These are phyloP conservation scores for Lodderomyces jiufengensis DNA, from an alignment of 1,139 yeast genomes.

Conservation along the genomic window DNA sequence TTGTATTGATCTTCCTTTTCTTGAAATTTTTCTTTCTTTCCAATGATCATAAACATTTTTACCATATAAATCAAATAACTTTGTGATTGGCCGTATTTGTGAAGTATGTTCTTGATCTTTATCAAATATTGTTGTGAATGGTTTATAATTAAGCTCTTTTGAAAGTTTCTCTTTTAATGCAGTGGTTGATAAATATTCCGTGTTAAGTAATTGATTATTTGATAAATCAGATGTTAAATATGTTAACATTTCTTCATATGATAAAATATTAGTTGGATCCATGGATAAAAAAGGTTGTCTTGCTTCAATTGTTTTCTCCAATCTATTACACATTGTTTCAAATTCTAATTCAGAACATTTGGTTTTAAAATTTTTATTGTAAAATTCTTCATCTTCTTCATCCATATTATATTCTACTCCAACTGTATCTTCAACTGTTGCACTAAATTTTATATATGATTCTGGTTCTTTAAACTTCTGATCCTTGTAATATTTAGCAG, in stretches of 20 bases:
- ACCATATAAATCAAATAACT: conserved; percentile 64
- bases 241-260: conserved; percentile 64
- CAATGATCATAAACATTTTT: conserved; percentile 73
- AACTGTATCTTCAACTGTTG: conserved; percentile 90
- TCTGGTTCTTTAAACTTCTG: conserved; percentile 65
- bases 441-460: conserved; percentile 81
- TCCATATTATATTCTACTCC: conserved; percentile 91
- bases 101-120: conserved; percentile 26
- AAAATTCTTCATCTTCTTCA: conserved; percentile 75
- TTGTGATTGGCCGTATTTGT: conserved; percentile 44
- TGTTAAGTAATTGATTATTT: conserved; percentile 28
- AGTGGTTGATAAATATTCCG: conserved; percentile 36
- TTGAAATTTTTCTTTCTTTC: conserved; percentile 66
- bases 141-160: conserved; percentile 37
- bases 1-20: conserved; percentile 67
- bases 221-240: conserved; percentile 29
- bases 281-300: conserved; percentile 85
- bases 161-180: conserved; percentile 38
- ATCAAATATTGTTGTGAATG: conserved; percentile 50
- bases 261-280: conserved; percentile 74
- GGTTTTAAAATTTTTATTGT: conserved; percentile 25
- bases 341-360: conserved; percentile 76
- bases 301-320: conserved; percentile 71
- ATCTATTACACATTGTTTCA: conserved; percentile 70
- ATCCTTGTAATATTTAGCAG: conserved; percentile 64